phyloP scores from a whole-genome alignment of 768 basidiomycete genomes.

The Collybia nuda region DNA sequence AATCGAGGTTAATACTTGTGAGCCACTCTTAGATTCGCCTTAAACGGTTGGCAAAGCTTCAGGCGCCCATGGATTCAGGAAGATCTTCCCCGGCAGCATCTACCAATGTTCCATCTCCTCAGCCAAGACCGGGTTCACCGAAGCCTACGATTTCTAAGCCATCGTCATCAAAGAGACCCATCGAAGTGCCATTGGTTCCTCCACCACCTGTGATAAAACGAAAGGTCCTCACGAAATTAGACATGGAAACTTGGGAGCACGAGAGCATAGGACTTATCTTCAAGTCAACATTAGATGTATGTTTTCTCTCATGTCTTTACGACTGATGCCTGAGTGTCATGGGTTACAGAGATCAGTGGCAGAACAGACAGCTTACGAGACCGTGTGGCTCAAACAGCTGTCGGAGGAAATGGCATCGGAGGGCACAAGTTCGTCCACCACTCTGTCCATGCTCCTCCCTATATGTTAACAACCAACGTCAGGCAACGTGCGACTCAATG shows the following conservation, averaged over 20 bases:
- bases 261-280: constrained; percentile 67
- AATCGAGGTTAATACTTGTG: background rate
- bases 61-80: constrained; percentile 33
- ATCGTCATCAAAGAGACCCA: constrained; percentile 25
- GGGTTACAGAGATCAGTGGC: constrained; percentile 18
- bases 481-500: constrained; percentile 44
- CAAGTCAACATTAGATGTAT: constrained; percentile 77
- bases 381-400: constrained; percentile 83
- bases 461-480: constrained; percentile 8
- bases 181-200: constrained; percentile 27
- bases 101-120: constrained; percentile 25
- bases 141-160: constrained; percentile 33
- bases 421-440: constrained; percentile 38
- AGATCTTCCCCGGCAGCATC: constrained; percentile 37
- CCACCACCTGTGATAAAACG: constrained; percentile 45
- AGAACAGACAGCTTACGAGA: constrained; percentile 52
- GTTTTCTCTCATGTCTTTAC: constrained; percentile 21
- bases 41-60: constrained; percentile 88
- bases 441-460: background rate
- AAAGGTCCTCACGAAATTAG: constrained; percentile 49
- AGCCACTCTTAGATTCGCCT: constrained; percentile 71
- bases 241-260: constrained; percentile 70
- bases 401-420: constrained; percentile 68
- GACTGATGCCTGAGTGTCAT: background rate
- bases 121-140: constrained; percentile 27